phyloP scores from a whole-genome alignment of 495 filamentous ascomycete species.

The Penicillium atrosanguineum region DNA sequence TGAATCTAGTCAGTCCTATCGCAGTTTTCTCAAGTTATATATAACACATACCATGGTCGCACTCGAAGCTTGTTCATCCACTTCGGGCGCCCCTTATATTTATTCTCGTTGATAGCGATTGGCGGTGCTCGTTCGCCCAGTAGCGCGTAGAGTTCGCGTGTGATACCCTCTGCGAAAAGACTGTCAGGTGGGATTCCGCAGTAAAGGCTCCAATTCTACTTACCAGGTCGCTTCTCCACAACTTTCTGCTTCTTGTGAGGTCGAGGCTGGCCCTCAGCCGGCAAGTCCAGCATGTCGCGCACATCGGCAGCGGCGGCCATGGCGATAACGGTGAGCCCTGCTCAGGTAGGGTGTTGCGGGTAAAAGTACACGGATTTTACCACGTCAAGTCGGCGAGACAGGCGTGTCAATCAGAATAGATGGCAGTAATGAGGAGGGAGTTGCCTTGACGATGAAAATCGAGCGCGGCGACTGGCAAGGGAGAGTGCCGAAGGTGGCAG shows the following conservation, averaged over 20 bases:
- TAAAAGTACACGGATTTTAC: neutral
- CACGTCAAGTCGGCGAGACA: neutral
- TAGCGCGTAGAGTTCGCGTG: slow-evolving; percentile 62
- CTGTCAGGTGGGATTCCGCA: neutral
- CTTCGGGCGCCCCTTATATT: slow-evolving; percentile 63
- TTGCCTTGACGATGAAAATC: slow-evolving; percentile 19
- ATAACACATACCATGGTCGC: slow-evolving; percentile 49
- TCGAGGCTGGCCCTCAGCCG: slow-evolving; percentile 58
- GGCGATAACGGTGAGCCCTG: slow-evolving; percentile 19
- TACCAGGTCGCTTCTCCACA: slow-evolving; percentile 65
- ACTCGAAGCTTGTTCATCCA: slow-evolving; percentile 53
- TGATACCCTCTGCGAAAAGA: slow-evolving; percentile 65
- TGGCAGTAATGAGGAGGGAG: slow-evolving; percentile 1
- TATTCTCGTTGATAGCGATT: slow-evolving; percentile 63
- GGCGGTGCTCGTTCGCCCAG: slow-evolving; percentile 67
- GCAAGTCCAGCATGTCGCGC: slow-evolving; percentile 85
- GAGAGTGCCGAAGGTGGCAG: slow-evolving; percentile 16
- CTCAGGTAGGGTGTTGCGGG: neutral
- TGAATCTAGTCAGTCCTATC: neutral
- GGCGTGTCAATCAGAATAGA: neutral
- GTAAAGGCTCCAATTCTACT: slow-evolving; percentile 1
- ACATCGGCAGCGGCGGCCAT: slow-evolving; percentile 82
- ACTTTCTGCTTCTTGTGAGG: slow-evolving; percentile 79
- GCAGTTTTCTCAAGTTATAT: neutral
- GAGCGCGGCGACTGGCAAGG: slow-evolving; percentile 19